Base-by-base conservation (phyloP, 306 rosid species). In the Citrullus amarus region DNA sequence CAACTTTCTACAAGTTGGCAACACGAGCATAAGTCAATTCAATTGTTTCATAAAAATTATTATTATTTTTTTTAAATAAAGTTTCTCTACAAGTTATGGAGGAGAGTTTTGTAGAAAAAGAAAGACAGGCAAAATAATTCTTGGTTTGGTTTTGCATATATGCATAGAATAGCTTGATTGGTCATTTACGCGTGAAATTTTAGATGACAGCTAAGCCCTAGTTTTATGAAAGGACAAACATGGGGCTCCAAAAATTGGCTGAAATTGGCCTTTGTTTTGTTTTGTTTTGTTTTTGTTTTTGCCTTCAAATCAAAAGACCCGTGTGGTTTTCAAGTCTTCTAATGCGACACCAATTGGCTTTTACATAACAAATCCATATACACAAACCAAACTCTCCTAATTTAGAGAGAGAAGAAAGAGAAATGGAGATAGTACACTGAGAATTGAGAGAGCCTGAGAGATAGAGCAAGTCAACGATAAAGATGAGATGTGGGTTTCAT, bases 261-360 rank as follows among this genome's bases (percentile, higher is more conserved):
- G 17, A 60, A 60, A 25, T 53, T 25, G 17, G 65, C 17, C 16
- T 39, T 11, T 70, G 18, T 66, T 34, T 67, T 25, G 28, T 22
- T 22, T 22, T 22, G 22, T 22, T 22, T 22, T 22, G 22, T 25
- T 25, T 25, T 25, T 25, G 28, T 28, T 54, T 25, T 66, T 67
- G 17, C 8, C 13, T 53, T 68, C 3, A 78, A 84, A 82, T 85
- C 79, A 30, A 41, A 59, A 55, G 85, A 76, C 79, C 81, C 83
- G 50, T 70, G 77, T 36, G 75, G 13, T 11, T 39, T 43, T 81
- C 79, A 81, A 78, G 84, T 82, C 84, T 77, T 75, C 86, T 85
- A 88, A 88, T 66, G 81, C 83, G 91, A 87, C 95, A 88, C 79
- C 81, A 75, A 70, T 85, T 77, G 88, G 89, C 92, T 90, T 92